Percentiles rank a stretch among this genome's conserved stretches.
phyloP scores from a whole-genome alignment of 495 filamentous ascomycete species.

The Letharia lupina region DNA sequence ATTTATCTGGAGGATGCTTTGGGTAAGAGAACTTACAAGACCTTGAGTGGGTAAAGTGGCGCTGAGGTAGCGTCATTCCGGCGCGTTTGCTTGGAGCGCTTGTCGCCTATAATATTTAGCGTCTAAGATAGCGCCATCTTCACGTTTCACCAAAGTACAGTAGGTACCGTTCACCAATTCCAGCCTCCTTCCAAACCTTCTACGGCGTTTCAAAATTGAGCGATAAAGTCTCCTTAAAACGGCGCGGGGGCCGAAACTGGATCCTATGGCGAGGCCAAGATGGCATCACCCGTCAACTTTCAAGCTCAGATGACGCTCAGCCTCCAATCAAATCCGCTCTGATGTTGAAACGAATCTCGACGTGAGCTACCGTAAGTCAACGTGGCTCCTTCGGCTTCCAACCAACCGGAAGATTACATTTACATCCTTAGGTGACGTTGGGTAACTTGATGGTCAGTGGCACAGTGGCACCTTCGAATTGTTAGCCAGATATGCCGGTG shows the following conservation, averaged over 20 bases:
- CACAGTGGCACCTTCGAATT: neutral
- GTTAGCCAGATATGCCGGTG: neutral
- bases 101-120: neutral
- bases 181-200: neutral
- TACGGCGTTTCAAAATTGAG: neutral
- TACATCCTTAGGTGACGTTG: neutral
- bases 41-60: neutral
- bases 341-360: no score
- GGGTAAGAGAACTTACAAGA: no score
- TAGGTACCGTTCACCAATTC: neutral
- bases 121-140: neutral
- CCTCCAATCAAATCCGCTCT: neutral
- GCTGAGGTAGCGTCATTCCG: neutral
- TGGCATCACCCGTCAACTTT: neutral
- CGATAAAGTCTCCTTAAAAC: neutral
- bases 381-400: neutral
- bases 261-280: neutral
- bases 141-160: neutral
- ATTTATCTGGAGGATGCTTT: no score
- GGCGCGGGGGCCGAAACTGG: neutral
- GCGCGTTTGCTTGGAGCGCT: conserved; percentile 1
- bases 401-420: neutral
- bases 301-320: neutral
- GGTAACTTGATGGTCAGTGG: neutral
- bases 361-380: neutral